These are phyloP conservation scores for Patellaria atrata DNA, from an alignment of 495 filamentous ascomycete genomes.

Conservation along the genomic window DNA sequence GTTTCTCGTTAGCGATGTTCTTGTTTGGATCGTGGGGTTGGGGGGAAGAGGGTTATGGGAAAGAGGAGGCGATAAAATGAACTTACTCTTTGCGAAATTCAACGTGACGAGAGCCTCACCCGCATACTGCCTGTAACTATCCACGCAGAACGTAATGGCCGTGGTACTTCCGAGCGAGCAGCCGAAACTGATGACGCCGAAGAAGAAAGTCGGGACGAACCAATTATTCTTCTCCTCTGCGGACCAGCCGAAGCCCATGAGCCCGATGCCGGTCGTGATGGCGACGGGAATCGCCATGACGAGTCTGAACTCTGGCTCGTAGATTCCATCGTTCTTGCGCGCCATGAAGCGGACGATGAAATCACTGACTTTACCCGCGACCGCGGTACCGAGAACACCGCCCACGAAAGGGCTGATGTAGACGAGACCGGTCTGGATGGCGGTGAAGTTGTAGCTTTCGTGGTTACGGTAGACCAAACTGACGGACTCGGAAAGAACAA, in stretches of 20 bases:
- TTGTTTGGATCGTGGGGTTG: neutral
- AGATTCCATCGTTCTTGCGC: conserved; percentile 75
- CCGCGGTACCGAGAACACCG: conserved; percentile 75
- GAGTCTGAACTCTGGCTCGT: conserved; percentile 89
- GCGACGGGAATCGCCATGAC: conserved; percentile 80
- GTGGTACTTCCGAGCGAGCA: conserved; percentile 89
- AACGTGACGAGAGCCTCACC: conserved; percentile 89
- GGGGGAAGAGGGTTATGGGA: too few relatives aligned
- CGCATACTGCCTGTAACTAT: conserved; percentile 87
- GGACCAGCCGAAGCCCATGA: conserved; percentile 92
- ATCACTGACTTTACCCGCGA: conserved; percentile 82
- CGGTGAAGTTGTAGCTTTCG: conserved; percentile 58
- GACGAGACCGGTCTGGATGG: conserved; percentile 68
- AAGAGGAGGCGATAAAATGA: conserved; percentile 1
- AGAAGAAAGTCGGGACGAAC: conserved; percentile 90
- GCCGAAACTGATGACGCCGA: conserved; percentile 84
- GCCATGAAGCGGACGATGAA: conserved; percentile 67
- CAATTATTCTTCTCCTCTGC: conserved; percentile 58
- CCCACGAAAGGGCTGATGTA: conserved; percentile 87
- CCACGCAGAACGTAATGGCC: conserved; percentile 85
- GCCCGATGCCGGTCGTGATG: conserved; percentile 63
- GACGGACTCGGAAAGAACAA: conserved; percentile 82
- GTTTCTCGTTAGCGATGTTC: neutral
- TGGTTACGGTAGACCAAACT: conserved; percentile 56
- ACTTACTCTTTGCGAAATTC: conserved; percentile 78